A percentile compares a stretch with the other conserved stretches of the same genome.
phyloP scores from a whole-genome alignment of 1,139 yeast species.

The Candida frijolesensis region DNA sequence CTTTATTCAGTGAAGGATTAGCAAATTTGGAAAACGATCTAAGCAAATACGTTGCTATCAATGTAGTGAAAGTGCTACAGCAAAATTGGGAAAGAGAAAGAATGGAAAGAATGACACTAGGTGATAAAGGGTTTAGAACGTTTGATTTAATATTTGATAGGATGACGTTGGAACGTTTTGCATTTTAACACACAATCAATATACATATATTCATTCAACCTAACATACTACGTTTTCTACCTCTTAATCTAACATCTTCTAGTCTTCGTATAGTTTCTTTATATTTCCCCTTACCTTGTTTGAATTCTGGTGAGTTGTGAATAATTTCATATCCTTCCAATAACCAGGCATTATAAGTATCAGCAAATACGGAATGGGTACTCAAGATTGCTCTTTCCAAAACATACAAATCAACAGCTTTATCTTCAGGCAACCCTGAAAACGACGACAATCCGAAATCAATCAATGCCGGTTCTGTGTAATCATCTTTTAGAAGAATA shows the following conservation, averaged over 20 bases:
- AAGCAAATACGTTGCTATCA: constrained; percentile 10
- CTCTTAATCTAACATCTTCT: constrained; percentile 86
- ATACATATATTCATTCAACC: constrained; percentile 6
- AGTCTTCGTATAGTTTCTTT: constrained; percentile 64
- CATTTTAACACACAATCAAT: constrained; percentile 6
- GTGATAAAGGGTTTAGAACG: constrained; percentile 13
- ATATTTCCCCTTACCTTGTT: constrained; percentile 41
- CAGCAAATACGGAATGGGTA: constrained; percentile 81
- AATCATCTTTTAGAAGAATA: constrained; percentile 51
- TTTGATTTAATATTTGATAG: constrained; percentile 15
- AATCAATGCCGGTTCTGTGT: constrained; percentile 60
- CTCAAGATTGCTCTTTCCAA: constrained; percentile 88
- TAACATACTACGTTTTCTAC: constrained; percentile 78
- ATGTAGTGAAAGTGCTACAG: constrained; percentile 7
- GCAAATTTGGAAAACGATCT: constrained; percentile 6
- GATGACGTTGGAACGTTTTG: constrained; percentile 11
- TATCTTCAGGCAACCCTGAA: constrained; percentile 80
- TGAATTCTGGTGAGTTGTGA: constrained; percentile 30
- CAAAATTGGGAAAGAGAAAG: constrained; percentile 13
- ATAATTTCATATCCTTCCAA: constrained; percentile 68
- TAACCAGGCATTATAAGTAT: constrained; percentile 66
- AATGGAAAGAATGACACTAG: constrained; percentile 7
- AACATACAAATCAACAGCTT: constrained; percentile 94
- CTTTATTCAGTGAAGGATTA: constrained; percentile 6
- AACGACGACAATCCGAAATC: constrained; percentile 92